Evolutionary conservation across 1,139 yeast genomes (phyloP), one percentile per base, ranked within the genome.

Genomic region (Diutina sp.): DNA sequence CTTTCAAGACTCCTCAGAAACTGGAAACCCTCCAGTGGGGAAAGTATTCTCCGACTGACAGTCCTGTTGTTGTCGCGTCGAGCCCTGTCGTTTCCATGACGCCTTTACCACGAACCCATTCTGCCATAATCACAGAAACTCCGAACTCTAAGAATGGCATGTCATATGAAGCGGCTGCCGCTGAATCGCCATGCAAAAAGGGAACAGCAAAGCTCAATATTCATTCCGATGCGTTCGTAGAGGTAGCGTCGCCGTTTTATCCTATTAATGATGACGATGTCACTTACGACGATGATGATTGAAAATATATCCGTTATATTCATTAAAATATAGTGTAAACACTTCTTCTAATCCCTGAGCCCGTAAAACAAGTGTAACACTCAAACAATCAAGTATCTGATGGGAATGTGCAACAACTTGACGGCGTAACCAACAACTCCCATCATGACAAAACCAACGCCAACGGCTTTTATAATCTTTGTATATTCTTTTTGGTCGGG

Each of bases 401-500:
- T 90, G 69, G 99, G 99, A 67, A 91, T 91, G 74, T 91, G 99
- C 67, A 91, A 81, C 69, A 91, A 82, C 77, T 93, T 93, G 73
- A 93, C 95, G 66, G 85, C 88, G 75, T 90, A 93, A 59, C 99
- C 99, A 66, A 93, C 95, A 66, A 90, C 87, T 67, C 99, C 99
- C 93, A 93, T 95, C 83, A 91, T 91, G 65, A 91, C 76, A 74
- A 91, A 93, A 65, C 99, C 99, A 63, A 90, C 80, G 66, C 98
- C 98, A 58, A 93, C 98, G 58, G 98, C 97, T 74, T 93, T 86
- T 64, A 93, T 82, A 68, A 91, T 88, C 73, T 87, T 87, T 60
- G 85, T 66, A 78, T 88, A 91, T 76, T 93, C 99, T 72, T 86
- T 87, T 69, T 80, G 77, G 70, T 85, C 86, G 64, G 99, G 99